phyloP scores from a whole-genome alignment of 139 green algal genomes.

The Edaphochlamys debaryana region DNA sequence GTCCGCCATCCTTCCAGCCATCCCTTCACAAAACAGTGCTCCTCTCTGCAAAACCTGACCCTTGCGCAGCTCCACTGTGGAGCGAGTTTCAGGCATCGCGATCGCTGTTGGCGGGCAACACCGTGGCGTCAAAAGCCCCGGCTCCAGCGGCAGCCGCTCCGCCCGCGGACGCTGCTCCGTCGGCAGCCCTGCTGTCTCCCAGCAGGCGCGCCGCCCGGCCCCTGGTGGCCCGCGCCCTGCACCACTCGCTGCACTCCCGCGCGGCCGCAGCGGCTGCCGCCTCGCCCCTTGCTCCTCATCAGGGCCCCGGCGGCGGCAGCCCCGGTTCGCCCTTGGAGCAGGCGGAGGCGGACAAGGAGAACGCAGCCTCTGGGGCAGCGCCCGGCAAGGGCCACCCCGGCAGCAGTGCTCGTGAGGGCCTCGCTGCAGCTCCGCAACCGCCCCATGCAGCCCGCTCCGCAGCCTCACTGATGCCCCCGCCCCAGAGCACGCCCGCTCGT shows the following conservation, averaged over 20 bases:
- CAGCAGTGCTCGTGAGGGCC: not conserved
- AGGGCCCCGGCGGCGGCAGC: not conserved
- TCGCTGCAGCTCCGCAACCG: no score
- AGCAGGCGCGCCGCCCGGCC: slow-evolving; percentile 13
- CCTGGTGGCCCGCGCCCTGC: slow-evolving; percentile 7
- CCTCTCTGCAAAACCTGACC: no score
- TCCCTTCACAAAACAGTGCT: not conserved
- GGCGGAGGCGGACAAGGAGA: not conserved
- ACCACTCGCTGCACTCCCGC: not conserved
- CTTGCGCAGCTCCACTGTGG: not conserved
- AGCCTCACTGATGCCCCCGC: no score
- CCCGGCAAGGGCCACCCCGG: no score
- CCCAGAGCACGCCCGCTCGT: not conserved
- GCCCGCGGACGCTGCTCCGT: not conserved
- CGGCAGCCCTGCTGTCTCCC: not conserved
- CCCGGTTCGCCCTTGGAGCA: no score
- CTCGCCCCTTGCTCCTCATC: not conserved
- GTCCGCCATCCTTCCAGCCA: not conserved
- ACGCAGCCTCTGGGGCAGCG: not conserved
- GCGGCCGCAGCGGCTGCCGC: not conserved
- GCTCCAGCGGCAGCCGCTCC: not conserved
- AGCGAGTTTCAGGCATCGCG: slow-evolving; percentile 5
- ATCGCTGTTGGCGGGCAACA: not conserved
- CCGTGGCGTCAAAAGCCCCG: not conserved
- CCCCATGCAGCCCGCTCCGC: no score